phyloP scores from a whole-genome alignment of 2,329 filamentous ascomycete species.

The Meredithiella fracta region DNA sequence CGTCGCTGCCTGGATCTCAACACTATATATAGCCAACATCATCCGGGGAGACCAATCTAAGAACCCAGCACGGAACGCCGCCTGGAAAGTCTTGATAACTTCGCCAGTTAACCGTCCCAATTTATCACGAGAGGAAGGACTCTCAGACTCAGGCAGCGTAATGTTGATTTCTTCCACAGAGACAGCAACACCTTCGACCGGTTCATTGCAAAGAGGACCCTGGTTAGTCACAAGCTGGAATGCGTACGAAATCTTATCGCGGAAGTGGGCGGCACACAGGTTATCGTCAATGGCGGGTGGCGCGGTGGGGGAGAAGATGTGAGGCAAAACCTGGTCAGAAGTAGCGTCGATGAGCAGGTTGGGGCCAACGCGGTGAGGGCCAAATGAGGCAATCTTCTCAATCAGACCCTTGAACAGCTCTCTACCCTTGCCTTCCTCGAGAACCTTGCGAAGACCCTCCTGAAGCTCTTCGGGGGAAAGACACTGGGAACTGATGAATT shows the following conservation, averaged over 20 bases:
- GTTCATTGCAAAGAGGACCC: conserved; percentile 82
- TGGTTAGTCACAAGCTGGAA: conserved; percentile 86
- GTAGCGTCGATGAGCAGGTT: conserved; percentile 81
- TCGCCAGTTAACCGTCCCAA: conserved; percentile 78
- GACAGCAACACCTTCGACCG: conserved; percentile 81
- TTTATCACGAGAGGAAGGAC: conserved; percentile 27
- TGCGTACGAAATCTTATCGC: conserved; percentile 80
- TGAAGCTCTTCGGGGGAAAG: conserved; percentile 65
- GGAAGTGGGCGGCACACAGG: conserved; percentile 50
- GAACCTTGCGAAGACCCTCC: conserved; percentile 47
- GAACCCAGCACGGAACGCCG: conserved; percentile 70
- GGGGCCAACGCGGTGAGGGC: conserved; percentile 66
- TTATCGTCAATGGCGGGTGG: conserved; percentile 30
- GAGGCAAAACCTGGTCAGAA: conserved; percentile 50
- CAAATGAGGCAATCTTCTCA: conserved; percentile 77
- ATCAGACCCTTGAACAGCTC: conserved; percentile 64
- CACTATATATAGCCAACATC: conserved; percentile 92
- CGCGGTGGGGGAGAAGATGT: conserved; percentile 38
- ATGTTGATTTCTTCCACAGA: conserved; percentile 68
- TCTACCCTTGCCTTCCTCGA: conserved; percentile 55
- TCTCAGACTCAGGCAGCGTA: conserved; percentile 34
- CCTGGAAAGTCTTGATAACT: conserved; percentile 75
- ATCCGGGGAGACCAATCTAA: conserved; percentile 93
- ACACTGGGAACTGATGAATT: conserved; percentile 40
- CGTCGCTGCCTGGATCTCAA: conserved; percentile 90